These are phyloP conservation scores for Plantago elongata DNA, from an alignment of 257 asterid genomes.

Conservation along the genomic window DNA sequence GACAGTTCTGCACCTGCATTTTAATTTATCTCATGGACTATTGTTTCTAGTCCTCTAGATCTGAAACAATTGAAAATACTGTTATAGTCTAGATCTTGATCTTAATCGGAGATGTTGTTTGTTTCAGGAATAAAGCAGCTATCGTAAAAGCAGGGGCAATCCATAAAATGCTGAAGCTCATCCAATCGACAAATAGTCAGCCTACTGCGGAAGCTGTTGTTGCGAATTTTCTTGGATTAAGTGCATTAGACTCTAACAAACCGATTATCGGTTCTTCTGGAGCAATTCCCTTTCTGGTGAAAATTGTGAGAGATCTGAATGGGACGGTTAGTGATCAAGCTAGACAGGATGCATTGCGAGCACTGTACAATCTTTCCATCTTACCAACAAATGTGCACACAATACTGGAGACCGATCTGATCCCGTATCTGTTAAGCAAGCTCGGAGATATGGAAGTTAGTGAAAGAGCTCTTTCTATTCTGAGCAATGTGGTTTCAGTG, in stretches of 20 bases:
- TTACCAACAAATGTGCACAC: conserved; percentile 37
- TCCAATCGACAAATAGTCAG: conserved; percentile 26
- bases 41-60: no score
- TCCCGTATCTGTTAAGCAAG: conserved; percentile 42
- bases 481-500: conserved; percentile 52
- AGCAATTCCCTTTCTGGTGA: conserved; percentile 57
- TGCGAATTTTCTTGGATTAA: conserved; percentile 80
- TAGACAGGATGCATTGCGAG: conserved; percentile 63
- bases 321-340: conserved; percentile 29
- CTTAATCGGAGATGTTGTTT: conserved; percentile 15
- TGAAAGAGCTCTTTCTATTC: conserved; percentile 66
- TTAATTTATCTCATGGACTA: no score
- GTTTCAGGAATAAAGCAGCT: conserved; percentile 75
- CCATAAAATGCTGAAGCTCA: conserved; percentile 72
- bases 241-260: conserved; percentile 83
- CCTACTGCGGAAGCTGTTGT: conserved; percentile 58
- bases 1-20: no score
- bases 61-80: no score
- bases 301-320: conserved; percentile 28
- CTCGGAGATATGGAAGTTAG: conserved; percentile 72
- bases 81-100: background rate
- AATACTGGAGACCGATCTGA: conserved; percentile 47
- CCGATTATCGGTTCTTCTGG: conserved; percentile 75
- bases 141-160: conserved; percentile 84
- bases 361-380: conserved; percentile 81